These are phyloP conservation scores for Coniella vitis DNA, from an alignment of 2,329 filamentous ascomycete genomes.

Conservation along the genomic window DNA sequence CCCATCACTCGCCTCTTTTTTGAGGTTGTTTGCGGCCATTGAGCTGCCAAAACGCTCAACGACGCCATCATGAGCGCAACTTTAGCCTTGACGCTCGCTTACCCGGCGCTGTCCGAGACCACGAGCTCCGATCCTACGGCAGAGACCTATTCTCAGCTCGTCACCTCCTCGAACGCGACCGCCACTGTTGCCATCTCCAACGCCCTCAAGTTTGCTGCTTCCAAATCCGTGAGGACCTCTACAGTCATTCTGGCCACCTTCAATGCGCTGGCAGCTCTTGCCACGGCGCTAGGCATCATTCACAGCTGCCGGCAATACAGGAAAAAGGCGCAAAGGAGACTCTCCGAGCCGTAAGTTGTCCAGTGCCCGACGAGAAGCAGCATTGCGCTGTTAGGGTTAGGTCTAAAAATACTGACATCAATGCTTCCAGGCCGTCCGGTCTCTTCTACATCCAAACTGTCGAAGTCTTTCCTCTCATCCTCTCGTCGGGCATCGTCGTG, in stretches of 20 bases:
- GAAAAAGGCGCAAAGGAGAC: conserved; percentile 33
- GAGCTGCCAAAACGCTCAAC: conserved; percentile 7
- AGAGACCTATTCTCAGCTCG: conserved; percentile 17
- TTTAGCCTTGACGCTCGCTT: conserved; percentile 1
- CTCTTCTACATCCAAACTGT: conserved; percentile 39
- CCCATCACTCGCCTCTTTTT: conserved; percentile 23
- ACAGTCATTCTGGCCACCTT: conserved; percentile 55
- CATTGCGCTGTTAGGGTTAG: neutral
- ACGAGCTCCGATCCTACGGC: neutral
- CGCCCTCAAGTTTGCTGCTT: conserved; percentile 44
- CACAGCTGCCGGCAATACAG: conserved; percentile 46
- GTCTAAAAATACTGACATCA: neutral
- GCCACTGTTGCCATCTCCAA: conserved; percentile 36
- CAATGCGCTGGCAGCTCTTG: conserved; percentile 52
- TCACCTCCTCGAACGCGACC: conserved; percentile 31
- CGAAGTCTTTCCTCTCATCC: conserved; percentile 48
- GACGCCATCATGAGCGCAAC: conserved; percentile 5
- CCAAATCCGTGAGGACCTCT: conserved; percentile 53
- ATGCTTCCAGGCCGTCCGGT: conserved; percentile 26
- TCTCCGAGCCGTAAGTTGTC: conserved; percentile 20
- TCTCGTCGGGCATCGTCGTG: conserved; percentile 50
- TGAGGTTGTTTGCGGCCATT: conserved; percentile 16
- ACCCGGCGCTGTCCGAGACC: conserved; percentile 2
- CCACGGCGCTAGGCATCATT: conserved; percentile 49
- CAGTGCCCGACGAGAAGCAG: neutral